Percentiles rank a stretch among this genome's conserved stretches.
These are phyloP conservation scores for Biscogniauxia sp. DNA, from an alignment of 2,329 filamentous ascomycete species.

Conservation along the genomic window DNA sequence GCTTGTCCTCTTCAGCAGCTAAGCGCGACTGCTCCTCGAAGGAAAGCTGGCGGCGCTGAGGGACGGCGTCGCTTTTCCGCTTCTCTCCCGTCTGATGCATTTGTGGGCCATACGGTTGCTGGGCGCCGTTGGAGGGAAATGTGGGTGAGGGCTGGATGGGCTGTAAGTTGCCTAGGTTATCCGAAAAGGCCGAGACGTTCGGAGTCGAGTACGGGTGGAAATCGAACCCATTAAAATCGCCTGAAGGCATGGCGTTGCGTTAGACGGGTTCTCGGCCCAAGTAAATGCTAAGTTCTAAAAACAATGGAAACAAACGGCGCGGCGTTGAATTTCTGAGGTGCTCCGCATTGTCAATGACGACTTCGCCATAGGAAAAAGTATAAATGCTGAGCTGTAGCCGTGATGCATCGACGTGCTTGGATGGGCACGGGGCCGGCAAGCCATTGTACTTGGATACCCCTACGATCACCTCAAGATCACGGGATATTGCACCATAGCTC, in stretches of 20 bases:
- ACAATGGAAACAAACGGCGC: slow-evolving; percentile 14
- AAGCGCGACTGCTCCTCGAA: slow-evolving; percentile 70
- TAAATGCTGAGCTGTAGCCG: slow-evolving; percentile 21
- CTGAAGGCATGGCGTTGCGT: slow-evolving; percentile 52
- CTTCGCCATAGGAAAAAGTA: slow-evolving; percentile 24
- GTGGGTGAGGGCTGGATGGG: slow-evolving; percentile 53
- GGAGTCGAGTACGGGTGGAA: slow-evolving; percentile 53
- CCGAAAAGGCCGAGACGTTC: slow-evolving; percentile 45
- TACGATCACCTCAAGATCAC: slow-evolving; percentile 46
- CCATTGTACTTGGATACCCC: slow-evolving; percentile 15
- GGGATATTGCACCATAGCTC: slow-evolving; percentile 60
- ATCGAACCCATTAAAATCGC: slow-evolving; percentile 57
- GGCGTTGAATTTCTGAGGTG: slow-evolving; percentile 22
- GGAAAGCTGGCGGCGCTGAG: slow-evolving; percentile 45
- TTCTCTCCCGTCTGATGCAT: slow-evolving; percentile 39
- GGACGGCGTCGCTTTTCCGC: slow-evolving; percentile 44
- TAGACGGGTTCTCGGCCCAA: slow-evolving; percentile 32
- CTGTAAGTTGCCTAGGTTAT: slow-evolving; percentile 42
- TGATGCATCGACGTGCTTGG: slow-evolving; percentile 23
- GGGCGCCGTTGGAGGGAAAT: slow-evolving; percentile 40
- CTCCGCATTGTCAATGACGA: slow-evolving; percentile 29
- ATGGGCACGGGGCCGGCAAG: slow-evolving; percentile 13
- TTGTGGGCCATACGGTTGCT: slow-evolving; percentile 35
- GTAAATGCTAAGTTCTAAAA: slow-evolving; percentile 25
- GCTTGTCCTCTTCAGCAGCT: slow-evolving; percentile 86